Conservation (phyloP, 305 asterid genomes). For the Solanum chacoense region DNA sequence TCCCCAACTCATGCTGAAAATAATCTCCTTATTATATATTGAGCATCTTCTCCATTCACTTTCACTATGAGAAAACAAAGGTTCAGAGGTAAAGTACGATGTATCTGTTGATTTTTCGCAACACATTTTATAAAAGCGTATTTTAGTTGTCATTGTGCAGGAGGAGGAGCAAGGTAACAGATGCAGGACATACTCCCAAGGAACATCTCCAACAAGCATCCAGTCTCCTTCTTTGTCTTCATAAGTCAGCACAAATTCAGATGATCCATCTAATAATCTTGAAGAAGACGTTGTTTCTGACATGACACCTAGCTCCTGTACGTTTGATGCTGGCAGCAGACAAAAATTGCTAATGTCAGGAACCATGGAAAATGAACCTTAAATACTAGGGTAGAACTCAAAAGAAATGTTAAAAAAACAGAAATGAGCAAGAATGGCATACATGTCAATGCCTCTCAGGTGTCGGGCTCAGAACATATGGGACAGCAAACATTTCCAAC, state of each 20-base stretch:
- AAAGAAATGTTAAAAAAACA: background rate
- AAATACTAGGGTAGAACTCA: background rate
- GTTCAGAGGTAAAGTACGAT: background rate
- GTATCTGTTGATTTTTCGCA: background rate
- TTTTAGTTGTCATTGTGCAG: background rate
- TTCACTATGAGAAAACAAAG: background rate
- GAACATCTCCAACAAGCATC: conserved; percentile 95
- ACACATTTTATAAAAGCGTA: background rate
- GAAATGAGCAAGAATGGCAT: background rate
- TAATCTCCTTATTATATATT: background rate
- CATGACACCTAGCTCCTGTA: conserved; percentile 30
- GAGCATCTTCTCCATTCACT: background rate
- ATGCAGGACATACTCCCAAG: conserved; percentile 61
- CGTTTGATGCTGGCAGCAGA: conserved; percentile 26
- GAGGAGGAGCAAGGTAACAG: background rate
- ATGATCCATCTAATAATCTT: conserved; percentile 46
- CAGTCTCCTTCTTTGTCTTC: conserved; percentile 87
- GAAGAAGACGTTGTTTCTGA: conserved; percentile 25
- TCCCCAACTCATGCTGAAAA: background rate
- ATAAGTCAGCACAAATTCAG: conserved; percentile 74
- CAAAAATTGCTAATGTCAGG: background rate
- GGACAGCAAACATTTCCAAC: background rate
- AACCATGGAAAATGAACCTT: background rate
- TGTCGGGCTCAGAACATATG: background rate
- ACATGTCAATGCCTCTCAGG: background rate